These are phyloP conservation scores for Nemania sp. DNA, from an alignment of 2,329 filamentous ascomycete species.

Conservation along the genomic window DNA sequence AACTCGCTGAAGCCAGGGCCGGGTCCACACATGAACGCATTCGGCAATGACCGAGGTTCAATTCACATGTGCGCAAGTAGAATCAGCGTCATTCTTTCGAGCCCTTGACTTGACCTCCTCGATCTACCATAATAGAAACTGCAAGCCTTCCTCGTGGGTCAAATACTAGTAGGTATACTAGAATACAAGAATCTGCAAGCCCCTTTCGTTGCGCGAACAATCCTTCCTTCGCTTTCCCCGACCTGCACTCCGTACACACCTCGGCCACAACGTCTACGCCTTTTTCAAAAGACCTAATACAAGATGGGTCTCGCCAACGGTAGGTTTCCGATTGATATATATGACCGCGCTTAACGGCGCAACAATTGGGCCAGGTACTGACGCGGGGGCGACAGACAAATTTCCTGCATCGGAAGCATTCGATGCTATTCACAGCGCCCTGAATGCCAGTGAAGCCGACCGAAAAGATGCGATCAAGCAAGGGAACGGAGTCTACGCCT, in stretches of 20 bases:
- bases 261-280: constrained; percentile 3
- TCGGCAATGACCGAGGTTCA: constrained; percentile 39
- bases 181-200: constrained; percentile 26
- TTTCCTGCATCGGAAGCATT: constrained; percentile 93
- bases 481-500: constrained; percentile 84
- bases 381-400: constrained; percentile 56
- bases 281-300: constrained; percentile 28
- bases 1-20: neutral
- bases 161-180: constrained; percentile 19
- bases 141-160: constrained; percentile 1
- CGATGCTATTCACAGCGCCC: constrained; percentile 78
- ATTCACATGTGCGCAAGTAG: constrained; percentile 38
- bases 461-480: constrained; percentile 85
- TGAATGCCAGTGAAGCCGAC: constrained; percentile 71
- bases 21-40: constrained; percentile 32
- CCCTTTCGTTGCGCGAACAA: constrained; percentile 1
- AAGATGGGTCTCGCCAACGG: constrained; percentile 76
- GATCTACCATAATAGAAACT: constrained; percentile 26
- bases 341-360: constrained; percentile 1
- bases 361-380: constrained; percentile 1
- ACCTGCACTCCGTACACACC: neutral
- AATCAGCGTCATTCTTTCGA: constrained; percentile 33
- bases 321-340: constrained; percentile 45
- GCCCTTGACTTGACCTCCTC: constrained; percentile 28
- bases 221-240: neutral